These are phyloP conservation scores for Didymella sp. DNA, from an alignment of 2,329 filamentous ascomycete genomes.

Conservation along the genomic window DNA sequence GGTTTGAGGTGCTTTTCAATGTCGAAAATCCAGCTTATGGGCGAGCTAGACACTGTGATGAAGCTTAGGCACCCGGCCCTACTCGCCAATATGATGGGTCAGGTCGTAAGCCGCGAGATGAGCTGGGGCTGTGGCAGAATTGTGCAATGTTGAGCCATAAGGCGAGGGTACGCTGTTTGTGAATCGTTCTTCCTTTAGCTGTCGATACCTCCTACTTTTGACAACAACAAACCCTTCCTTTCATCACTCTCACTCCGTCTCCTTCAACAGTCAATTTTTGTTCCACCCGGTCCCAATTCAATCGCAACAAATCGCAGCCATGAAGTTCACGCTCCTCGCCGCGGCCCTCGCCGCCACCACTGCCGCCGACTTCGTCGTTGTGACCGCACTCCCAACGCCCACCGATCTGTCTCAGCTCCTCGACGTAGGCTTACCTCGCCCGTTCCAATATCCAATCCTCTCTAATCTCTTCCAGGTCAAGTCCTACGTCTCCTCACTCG, in stretches of 20 bases:
- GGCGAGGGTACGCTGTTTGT: conserved; percentile 13
- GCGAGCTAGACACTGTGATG: not conserved
- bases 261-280: not conserved
- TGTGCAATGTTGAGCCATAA: conserved; percentile 13
- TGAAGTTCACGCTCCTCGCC: conserved; percentile 30
- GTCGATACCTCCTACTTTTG: conserved; percentile 6
- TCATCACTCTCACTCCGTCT: not conserved
- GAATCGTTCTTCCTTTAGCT: not conserved
- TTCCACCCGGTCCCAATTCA: not conserved
- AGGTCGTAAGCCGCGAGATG: conserved; percentile 10
- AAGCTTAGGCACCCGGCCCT: conserved; percentile 8
- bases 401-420: conserved; percentile 25
- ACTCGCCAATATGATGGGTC: conserved; percentile 9
- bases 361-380: conserved; percentile 32
- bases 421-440: conserved; percentile 19
- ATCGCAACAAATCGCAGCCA: conserved; percentile 9
- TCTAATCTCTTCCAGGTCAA: conserved; percentile 17
- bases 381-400: conserved; percentile 25
- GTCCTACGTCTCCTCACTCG: conserved; percentile 26
- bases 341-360: conserved; percentile 27
- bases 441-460: not conserved
- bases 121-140: conserved; percentile 18
- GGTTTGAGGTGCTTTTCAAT: not conserved
- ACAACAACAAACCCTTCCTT: not conserved
- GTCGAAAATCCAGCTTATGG: not conserved